Base-by-base conservation (phyloP, 352 stramenopile species). In the Phytopythium cucurbitacearum region DNA sequence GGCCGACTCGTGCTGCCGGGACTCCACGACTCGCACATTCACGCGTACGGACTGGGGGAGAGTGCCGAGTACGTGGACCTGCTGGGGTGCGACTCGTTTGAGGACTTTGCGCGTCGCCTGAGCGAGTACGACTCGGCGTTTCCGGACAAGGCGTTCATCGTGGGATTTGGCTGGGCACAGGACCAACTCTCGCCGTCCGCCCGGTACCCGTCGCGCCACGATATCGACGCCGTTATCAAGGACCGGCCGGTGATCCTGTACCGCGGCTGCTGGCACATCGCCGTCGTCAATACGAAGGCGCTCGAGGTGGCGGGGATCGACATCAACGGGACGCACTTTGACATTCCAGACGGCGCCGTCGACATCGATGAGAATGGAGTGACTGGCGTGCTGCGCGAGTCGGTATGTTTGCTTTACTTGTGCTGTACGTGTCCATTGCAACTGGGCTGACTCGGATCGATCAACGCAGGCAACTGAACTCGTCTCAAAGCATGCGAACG, bases 251-350 rank as follows among this genome's bases (percentile, higher is more conserved):
- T 95, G 36, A 57, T 96, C 42, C 67, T 97, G 12, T 90, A 94
- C 60, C 85, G 89, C n/a, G 79, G 72, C 2, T 97, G 89, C 49
- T 96, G 85, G 85, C 89, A 97, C 55, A 94, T 95, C 57, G 78
- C 78, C 34, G 84, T 87, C 1, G 86, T 82, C 38, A 97, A 95
- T 55, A 91, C 84, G 10, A 88, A 84, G 53, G 89, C 89, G 33
- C 65, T 96, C 6, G 80, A 93, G 45, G 65, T 88, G 38, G 75
- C 76, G 5, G 75, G 71, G 11, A 58, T 92, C 13, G 62, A 89
- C 36, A 43, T 78, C 40, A 38, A 55, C 15, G 55, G 66, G 12
- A 73, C 46, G 44, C 56, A 57, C 21, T 61, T 79, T 33, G 53
- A 60, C 0, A 34, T 84, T 4, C 43, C 60, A 6, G 64, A 77